A percentile compares a stretch with the other conserved stretches of the same genome.
Evolutionary conservation across 2,329 filamentous ascomycete genomes (phyloP).

Genomic region (Pseudocercospora crystallina): DNA sequence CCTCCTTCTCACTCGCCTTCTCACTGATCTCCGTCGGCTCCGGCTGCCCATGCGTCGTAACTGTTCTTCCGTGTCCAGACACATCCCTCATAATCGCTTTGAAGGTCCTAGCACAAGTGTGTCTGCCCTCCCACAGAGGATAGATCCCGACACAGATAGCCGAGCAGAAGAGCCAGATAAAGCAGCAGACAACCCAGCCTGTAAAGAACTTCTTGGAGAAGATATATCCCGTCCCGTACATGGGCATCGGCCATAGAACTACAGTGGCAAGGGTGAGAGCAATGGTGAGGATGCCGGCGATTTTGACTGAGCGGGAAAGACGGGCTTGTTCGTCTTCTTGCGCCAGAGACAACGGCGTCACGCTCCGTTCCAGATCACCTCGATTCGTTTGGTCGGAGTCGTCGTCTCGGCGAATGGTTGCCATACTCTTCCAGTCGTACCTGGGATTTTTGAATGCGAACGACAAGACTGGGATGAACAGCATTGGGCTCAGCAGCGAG

Average conservation of each 20-base stretch:
- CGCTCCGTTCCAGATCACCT: no score
- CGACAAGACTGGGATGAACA: conserved; percentile 73
- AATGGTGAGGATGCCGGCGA: conserved; percentile 58
- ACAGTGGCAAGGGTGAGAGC: conserved; percentile 58
- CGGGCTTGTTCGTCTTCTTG: conserved; percentile 37
- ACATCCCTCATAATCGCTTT: conserved; percentile 11
- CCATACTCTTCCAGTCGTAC: conserved; percentile 85
- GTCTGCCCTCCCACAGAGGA: conserved; percentile 10
- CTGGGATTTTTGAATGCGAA: conserved; percentile 65
- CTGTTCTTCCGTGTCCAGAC: not conserved
- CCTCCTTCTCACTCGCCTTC: not conserved
- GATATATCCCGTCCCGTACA: conserved; percentile 49
- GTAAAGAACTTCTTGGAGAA: conserved; percentile 50
- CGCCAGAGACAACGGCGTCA: no score
- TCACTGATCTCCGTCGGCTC: not conserved
- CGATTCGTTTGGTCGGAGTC: conserved; percentile 57
- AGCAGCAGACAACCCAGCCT: conserved; percentile 47
- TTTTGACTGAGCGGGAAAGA: conserved; percentile 43
- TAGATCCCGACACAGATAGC: conserved; percentile 7
- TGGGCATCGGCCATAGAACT: conserved; percentile 51
- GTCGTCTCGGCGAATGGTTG: conserved; percentile 70
- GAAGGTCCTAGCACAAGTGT: conserved; percentile 1
- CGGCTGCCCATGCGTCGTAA: not conserved
- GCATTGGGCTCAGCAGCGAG: conserved; percentile 70
- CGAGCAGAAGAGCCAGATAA: conserved; percentile 52